A percentile compares a stretch with the other conserved stretches of the same genome.
phyloP scores from a whole-genome alignment of 768 basidiomycete genomes.

The Mycena kentingensis region DNA sequence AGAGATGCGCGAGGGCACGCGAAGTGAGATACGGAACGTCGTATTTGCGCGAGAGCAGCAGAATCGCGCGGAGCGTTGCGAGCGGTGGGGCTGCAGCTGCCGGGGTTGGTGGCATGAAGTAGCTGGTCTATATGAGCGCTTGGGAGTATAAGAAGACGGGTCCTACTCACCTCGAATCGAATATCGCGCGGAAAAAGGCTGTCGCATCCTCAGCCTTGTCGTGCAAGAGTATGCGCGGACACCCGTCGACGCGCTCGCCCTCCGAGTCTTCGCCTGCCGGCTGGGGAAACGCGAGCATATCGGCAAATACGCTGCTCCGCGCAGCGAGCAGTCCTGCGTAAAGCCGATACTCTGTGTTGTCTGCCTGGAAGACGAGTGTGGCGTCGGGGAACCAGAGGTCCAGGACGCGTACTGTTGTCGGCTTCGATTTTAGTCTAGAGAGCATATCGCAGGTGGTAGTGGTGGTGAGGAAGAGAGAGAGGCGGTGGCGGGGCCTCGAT shows the following conservation, averaged over 20 bases:
- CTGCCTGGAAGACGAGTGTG: conserved; percentile 18
- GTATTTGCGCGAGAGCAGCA: conserved; percentile 18
- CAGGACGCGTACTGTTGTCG: conserved; percentile 4
- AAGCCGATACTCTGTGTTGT: conserved; percentile 10
- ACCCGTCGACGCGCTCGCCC: conserved; percentile 9
- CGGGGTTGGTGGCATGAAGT: conserved; percentile 12
- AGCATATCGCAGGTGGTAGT: no score
- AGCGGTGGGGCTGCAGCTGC: background rate
- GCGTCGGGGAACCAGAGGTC: conserved; percentile 18
- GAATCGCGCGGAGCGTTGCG: conserved; percentile 7
- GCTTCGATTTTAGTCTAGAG: no score
- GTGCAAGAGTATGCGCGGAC: conserved; percentile 11
- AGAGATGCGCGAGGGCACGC: conserved; percentile 13
- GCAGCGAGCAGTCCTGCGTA: conserved; percentile 9
- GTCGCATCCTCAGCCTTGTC: conserved; percentile 11
- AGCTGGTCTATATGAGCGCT: background rate
- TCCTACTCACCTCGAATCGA: conserved; percentile 15
- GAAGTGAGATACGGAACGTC: conserved; percentile 14
- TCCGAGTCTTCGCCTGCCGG: background rate
- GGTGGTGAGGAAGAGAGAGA: no score
- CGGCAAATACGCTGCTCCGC: conserved; percentile 13
- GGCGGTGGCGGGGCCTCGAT: no score
- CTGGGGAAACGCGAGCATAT: conserved; percentile 17
- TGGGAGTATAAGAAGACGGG: background rate
- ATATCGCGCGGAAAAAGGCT: conserved; percentile 14